phyloP scores from a whole-genome alignment of 208 protist species.

The Blechomonas ayalai region DNA sequence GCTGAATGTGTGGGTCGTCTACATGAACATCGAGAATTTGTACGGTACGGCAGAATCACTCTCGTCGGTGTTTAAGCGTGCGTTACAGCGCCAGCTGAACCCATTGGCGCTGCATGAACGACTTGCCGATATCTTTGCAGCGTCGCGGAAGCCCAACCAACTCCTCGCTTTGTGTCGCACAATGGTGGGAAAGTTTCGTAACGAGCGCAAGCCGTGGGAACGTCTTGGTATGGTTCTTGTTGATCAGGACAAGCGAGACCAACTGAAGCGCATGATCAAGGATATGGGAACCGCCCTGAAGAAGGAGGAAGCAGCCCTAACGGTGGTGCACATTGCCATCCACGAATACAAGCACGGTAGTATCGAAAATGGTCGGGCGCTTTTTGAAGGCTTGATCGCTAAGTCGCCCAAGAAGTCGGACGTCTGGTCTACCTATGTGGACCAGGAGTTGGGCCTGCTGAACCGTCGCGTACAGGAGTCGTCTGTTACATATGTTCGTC shows the following conservation, averaged over 20 bases:
- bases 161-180: conserved; percentile 78
- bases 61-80: conserved; percentile 73
- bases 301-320: conserved; percentile 38
- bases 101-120: conserved; percentile 62
- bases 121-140: conserved; percentile 80
- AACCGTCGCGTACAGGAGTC: conserved; percentile 29
- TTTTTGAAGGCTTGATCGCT: conserved; percentile 87
- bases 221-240: conserved; percentile 69
- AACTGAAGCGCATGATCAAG: conserved; percentile 80
- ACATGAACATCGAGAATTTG: conserved; percentile 92
- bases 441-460: conserved; percentile 80
- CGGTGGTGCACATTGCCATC: conserved; percentile 70
- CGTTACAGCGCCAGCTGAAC: conserved; percentile 58
- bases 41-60: conserved; percentile 90
- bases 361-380: conserved; percentile 74
- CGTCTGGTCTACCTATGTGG: conserved; percentile 84
- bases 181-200: conserved; percentile 78
- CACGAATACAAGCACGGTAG: conserved; percentile 81
- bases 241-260: conserved; percentile 73
- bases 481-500: conserved; percentile 43
- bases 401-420: conserved; percentile 84
- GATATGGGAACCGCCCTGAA: conserved; percentile 66
- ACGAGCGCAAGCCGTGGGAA: conserved; percentile 67
- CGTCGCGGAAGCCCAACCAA: conserved; percentile 64
- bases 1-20: conserved; percentile 92